A percentile compares a stretch with the other conserved stretches of the same genome.
Conservation (phyloP, 345 rosid genomes). For the Melaleuca alternifolia region DNA sequence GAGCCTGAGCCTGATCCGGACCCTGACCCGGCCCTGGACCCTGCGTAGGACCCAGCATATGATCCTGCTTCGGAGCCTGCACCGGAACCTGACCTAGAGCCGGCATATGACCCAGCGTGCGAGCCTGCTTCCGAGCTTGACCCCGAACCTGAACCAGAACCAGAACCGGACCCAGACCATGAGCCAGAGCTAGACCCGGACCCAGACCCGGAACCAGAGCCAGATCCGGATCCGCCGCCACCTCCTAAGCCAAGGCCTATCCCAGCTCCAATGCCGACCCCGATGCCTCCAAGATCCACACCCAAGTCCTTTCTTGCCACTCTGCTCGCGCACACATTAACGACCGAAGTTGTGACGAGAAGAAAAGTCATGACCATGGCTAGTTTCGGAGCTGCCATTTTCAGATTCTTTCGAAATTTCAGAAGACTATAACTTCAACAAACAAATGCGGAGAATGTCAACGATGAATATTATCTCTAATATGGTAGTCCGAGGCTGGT, state of each 20-base stretch:
- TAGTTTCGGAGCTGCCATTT: background rate
- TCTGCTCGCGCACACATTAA: slow-evolving; percentile 36
- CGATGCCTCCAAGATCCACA: slow-evolving; percentile 65
- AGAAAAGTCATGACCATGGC: slow-evolving; percentile 4
- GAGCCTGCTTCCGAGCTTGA: slow-evolving; percentile 14
- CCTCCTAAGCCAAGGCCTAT: slow-evolving; percentile 53
- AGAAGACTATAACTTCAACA: background rate
- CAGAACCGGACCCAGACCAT: slow-evolving; percentile 1
- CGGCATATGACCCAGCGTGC: background rate
- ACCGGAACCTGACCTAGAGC: slow-evolving; percentile 3
- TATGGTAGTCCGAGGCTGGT: background rate
- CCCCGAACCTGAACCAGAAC: slow-evolving; percentile 2
- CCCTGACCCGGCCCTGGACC: slow-evolving; percentile 7
- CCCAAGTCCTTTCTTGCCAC: slow-evolving; percentile 69
- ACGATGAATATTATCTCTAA: no score
- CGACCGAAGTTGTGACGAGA: slow-evolving; percentile 15
- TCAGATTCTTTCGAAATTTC: background rate
- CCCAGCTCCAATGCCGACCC: slow-evolving; percentile 61
- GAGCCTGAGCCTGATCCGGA: background rate
- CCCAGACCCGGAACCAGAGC: background rate
- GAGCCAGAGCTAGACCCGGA: slow-evolving; percentile 13
- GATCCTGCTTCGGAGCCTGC: slow-evolving; percentile 15
- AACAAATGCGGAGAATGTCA: background rate
- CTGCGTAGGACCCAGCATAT: slow-evolving; percentile 6
- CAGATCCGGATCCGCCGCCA: slow-evolving; percentile 23